These are phyloP conservation scores for Aureobasidium sp. DNA, from an alignment of 2,329 filamentous ascomycete genomes.

Conservation along the genomic window DNA sequence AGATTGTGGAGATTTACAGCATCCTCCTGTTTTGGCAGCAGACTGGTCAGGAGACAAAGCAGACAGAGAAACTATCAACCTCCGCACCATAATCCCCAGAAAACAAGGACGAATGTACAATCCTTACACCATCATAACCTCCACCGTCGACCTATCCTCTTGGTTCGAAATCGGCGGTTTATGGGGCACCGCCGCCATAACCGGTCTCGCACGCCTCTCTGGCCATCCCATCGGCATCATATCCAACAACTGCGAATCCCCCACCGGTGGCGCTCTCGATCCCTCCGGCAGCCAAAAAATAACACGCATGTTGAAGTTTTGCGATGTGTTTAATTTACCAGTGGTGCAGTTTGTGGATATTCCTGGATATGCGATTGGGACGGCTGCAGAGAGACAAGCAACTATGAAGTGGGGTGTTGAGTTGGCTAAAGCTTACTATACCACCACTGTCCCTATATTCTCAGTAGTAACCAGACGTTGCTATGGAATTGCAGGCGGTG, in stretches of 20 bases:
- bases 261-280: slow-evolving; percentile 54
- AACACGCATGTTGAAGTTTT: slow-evolving; percentile 51
- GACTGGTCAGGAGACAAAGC: slow-evolving; percentile 35
- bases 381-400: slow-evolving; percentile 52
- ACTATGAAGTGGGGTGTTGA: slow-evolving; percentile 58
- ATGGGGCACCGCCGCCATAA: slow-evolving; percentile 55
- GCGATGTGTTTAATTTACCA: slow-evolving; percentile 58
- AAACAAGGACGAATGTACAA: slow-evolving; percentile 53
- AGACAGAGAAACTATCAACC: slow-evolving; percentile 38
- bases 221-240: slow-evolving; percentile 52
- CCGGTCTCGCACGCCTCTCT: slow-evolving; percentile 50
- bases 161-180: slow-evolving; percentile 58
- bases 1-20: slow-evolving; percentile 46
- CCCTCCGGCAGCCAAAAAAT: slow-evolving; percentile 54
- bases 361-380: slow-evolving; percentile 56
- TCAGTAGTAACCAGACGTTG: slow-evolving; percentile 53
- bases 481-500: slow-evolving; percentile 55
- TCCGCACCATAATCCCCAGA: slow-evolving; percentile 51
- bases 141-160: slow-evolving; percentile 46
- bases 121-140: slow-evolving; percentile 47
- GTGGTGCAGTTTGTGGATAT: slow-evolving; percentile 56
- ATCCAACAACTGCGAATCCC: slow-evolving; percentile 52
- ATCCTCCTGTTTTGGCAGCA: slow-evolving; percentile 35
- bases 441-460: slow-evolving; percentile 55
- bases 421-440: slow-evolving; percentile 53